Base-by-base conservation (phyloP, 768 basidiomycete species). In the Trametes sanguinea region DNA sequence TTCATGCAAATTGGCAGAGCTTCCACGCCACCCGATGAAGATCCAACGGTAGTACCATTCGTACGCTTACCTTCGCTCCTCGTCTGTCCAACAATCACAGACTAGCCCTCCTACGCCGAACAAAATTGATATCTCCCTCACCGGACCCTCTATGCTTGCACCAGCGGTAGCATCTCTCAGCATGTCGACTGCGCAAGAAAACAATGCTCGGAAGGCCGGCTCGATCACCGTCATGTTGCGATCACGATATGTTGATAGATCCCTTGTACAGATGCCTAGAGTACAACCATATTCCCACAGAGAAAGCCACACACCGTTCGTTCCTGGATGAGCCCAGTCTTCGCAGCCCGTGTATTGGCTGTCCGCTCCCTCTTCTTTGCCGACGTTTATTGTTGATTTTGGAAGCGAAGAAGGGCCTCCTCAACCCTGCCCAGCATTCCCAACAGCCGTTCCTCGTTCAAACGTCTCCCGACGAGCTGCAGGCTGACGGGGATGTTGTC, bases 391-490 rank as follows among this genome's bases (percentile, higher is more conserved):
- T 62, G 56, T 30, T 56, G 61, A 57, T 57, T 37, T 30, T 54
- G 61, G 57, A 60, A 63, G 11, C 40, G 54, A 35, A 39, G 50
- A 29, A 72, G 40, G 14, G 72, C 70, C 2, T 71, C 65, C 46
- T 83, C 81, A 29, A 83, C 73, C 22, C 72, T 73, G 29, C 74
- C 71, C 57, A 82, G 68, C 63, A 80, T 76, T 17, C 77, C 79
- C 56, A 84, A 69, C 14, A 84, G 65, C 52, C 76, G 77, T 62
- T 84, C 82, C 66, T 84, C 82, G 47, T 81, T 79, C 67, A 77
- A 76, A 37, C 81, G 77, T 58, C 79, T 73, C 17, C 83, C 83
- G 17, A 84, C 74, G 8, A 84, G 72, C 72, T 84, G 83, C 47
- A 84, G 68, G 37, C 76, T 65, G 58, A 84, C 71, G 0, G 83